A percentile compares a stretch with the other conserved stretches of the same genome.
These are phyloP conservation scores for Haemoproteus tartakovskyi DNA, from an alignment of 169 alveolate species.

Conservation along the genomic window DNA sequence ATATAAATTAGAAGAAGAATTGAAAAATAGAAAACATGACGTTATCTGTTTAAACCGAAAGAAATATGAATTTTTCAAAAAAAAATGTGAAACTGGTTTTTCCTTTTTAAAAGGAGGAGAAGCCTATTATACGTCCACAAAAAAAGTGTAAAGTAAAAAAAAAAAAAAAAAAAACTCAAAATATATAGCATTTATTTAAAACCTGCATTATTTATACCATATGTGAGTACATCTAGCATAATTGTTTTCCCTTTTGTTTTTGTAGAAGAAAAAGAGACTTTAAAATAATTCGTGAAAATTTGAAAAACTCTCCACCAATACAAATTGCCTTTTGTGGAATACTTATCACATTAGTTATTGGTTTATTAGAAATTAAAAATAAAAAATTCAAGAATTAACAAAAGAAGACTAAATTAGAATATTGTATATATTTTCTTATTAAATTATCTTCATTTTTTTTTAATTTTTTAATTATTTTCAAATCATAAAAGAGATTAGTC, in stretches of 20 bases:
- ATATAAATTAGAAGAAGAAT: slow-evolving; percentile 17
- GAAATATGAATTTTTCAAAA: slow-evolving; percentile 14
- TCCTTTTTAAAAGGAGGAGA: slow-evolving; percentile 33
- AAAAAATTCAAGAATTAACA: slow-evolving; percentile 3
- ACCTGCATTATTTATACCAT: neutral
- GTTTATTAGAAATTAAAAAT: slow-evolving; percentile 27
- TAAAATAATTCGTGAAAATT: slow-evolving; percentile 6
- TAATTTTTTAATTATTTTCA: too few species aligned
- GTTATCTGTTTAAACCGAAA: slow-evolving; percentile 7
- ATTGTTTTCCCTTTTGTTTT: neutral
- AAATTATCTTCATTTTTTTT: too few species aligned
- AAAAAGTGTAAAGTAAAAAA: slow-evolving; percentile 7
- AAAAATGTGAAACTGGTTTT: slow-evolving; percentile 8
- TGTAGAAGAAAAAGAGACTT: slow-evolving; percentile 30
- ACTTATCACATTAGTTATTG: slow-evolving; percentile 10
- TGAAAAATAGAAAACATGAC: slow-evolving; percentile 10
- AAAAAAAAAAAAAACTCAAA: too few species aligned
- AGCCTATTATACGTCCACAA: slow-evolving; percentile 30
- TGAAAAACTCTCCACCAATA: slow-evolving; percentile 23
- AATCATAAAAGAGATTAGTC: too few species aligned
- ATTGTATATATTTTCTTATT: neutral
- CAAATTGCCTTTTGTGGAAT: slow-evolving; percentile 55
- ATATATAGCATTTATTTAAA: neutral
- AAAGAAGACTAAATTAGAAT: neutral
- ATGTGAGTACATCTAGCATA: neutral